Evolutionary conservation across 768 basidiomycete genomes (phyloP), one percentile per base, ranked within the genome.

Genomic region (Podaxis pistillaris): DNA sequence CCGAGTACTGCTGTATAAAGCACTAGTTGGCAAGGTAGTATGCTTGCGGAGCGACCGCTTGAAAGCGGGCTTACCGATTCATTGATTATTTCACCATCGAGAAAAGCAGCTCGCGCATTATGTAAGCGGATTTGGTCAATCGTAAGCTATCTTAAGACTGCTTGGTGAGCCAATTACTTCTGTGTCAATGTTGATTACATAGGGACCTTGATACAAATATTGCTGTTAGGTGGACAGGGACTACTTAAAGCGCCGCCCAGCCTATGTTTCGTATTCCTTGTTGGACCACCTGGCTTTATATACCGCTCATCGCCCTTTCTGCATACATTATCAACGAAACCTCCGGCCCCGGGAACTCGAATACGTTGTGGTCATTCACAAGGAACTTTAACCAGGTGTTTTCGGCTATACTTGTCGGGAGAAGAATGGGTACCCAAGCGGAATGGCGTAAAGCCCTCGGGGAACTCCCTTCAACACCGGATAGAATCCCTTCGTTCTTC

Each of bases 401-500:
- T n/a, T 62, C 28, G 30, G 40, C 13, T 44, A 33, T 52, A 28
- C 15, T 30, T 33, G 12, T 24, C 17, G 53, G 44, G 17, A 40
- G 33, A 28, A 54, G 53, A 26, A 62, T 62, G 61, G 40, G 37
- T 40, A 38, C 41, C n/a, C 54, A 74, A 30, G 63, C 68, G 0
- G 75, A 78, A 63, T 89, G 86, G 86, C 72, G 72, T 49, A 76
- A 76, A 49, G 84, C 83, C 2, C 78, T 89, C 3, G 79, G 84
- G 1, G 73, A 78, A 0, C 79, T 89, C 0, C 87, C 88, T 0
- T 68, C 80, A 3, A 83, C 81, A 0, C 83, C 85, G 3, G 71
- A 80, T n/a, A 81, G 82, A 40, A 88, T 91, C 22, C 91, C 90
- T 0, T 77, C 85, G 0, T 88, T 93, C 77, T 93, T 89, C 79